A percentile compares a stretch with the other conserved stretches of the same genome.
Conservation (phyloP, 768 basidiomycete species). For the Vararia minispora region DNA sequence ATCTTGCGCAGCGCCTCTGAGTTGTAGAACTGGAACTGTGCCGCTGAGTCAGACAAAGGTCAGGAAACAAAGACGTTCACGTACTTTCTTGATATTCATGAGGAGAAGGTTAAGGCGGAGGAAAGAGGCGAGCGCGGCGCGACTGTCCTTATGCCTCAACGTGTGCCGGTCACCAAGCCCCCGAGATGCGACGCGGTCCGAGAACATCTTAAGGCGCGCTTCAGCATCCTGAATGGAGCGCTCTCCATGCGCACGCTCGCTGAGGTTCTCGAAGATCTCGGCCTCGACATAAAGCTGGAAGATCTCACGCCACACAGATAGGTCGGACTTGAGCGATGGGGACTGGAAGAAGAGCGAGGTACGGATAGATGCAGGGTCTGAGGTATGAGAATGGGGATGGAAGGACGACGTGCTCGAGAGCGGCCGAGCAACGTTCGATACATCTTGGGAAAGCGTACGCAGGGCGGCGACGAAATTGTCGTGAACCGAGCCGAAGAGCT, state of each 20-base stretch:
- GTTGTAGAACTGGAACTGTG: conserved; percentile 72
- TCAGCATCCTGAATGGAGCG: conserved; percentile 61
- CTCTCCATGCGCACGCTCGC: conserved; percentile 59
- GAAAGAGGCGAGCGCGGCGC: conserved; percentile 36
- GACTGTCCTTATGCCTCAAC: conserved; percentile 36
- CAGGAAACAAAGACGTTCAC: conserved; percentile 6
- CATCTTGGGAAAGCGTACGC: conserved; percentile 34
- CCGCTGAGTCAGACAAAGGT: too few species aligned
- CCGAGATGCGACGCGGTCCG: conserved; percentile 37
- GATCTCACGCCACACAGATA: conserved; percentile 85
- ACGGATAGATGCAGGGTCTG: conserved; percentile 16
- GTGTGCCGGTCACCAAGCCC: conserved; percentile 34
- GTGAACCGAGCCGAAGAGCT: conserved; percentile 40
- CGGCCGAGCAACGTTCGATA: conserved; percentile 23
- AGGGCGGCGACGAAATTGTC: conserved; percentile 35
- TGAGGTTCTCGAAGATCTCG: conserved; percentile 71
- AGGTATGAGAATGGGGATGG: conserved; percentile 21
- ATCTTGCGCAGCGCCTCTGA: conserved; percentile 87
- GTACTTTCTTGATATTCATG: conserved; percentile 70
- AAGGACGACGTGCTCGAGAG: conserved; percentile 23
- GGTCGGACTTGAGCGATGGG: conserved; percentile 33
- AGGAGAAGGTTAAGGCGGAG: conserved; percentile 63
- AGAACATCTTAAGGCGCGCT: conserved; percentile 53
- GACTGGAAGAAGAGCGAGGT: conserved; percentile 6
- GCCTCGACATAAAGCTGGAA: conserved; percentile 81